A percentile compares a stretch with the other conserved stretches of the same genome.
Evolutionary conservation across 208 protist species (phyloP).

Genomic region (Leishmania braziliensis): DNA sequence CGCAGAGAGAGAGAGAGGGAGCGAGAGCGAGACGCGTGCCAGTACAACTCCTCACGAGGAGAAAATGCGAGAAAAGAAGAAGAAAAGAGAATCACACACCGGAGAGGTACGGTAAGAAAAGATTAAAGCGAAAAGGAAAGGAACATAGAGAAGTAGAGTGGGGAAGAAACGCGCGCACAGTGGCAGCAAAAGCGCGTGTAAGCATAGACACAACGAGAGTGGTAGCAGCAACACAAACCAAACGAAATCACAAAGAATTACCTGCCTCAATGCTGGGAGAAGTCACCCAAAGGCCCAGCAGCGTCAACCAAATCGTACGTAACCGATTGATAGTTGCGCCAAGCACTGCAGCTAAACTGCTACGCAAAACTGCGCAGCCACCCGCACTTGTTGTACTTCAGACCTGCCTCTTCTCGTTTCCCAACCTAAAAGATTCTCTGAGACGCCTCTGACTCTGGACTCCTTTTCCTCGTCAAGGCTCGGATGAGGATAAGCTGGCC

Average conservation of each 20-base stretch:
- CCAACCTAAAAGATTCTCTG: background rate
- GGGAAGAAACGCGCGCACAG: background rate
- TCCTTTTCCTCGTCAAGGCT: background rate
- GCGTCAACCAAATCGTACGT: background rate
- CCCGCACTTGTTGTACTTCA: background rate
- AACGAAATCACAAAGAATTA: background rate
- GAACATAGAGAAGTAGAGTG: no score
- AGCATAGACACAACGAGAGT: background rate
- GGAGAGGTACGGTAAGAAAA: no score
- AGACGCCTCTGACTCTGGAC: background rate
- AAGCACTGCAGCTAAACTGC: background rate
- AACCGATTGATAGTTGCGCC: background rate
- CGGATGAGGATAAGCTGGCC: no score
- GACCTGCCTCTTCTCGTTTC: background rate
- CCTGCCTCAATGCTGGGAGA: background rate
- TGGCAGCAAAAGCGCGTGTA: background rate
- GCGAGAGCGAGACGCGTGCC: no score
- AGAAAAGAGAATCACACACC: background rate
- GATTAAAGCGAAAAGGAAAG: no score
- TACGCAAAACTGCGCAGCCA: background rate
- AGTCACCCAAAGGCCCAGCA: background rate
- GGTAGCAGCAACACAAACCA: background rate
- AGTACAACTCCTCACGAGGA: background rate
- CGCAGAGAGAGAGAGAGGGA: background rate
- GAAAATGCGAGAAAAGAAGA: background rate